A percentile compares a stretch with the other conserved stretches of the same genome.
These are phyloP conservation scores for Aureobasidium sp. DNA, from an alignment of 2,329 filamentous ascomycete species.

Conservation along the genomic window DNA sequence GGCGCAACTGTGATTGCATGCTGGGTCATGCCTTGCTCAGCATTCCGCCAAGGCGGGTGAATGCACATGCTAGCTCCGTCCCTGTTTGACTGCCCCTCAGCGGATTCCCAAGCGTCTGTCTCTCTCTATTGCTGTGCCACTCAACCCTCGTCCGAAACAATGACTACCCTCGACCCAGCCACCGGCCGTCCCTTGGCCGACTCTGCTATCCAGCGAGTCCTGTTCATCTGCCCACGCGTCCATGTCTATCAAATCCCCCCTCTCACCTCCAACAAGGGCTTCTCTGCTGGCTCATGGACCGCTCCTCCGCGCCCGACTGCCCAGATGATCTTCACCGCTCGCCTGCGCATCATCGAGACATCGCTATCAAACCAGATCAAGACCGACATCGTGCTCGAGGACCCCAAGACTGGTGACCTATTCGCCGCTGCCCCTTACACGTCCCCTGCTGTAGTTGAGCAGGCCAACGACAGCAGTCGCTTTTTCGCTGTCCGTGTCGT, in stretches of 20 bases:
- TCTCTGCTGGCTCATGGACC: conserved; percentile 72
- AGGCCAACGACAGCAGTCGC: conserved; percentile 67
- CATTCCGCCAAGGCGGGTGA: background rate
- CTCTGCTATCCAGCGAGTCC: conserved; percentile 75
- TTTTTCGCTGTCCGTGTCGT: conserved; percentile 81
- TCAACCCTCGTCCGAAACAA: conserved; percentile 26
- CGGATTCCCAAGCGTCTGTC: background rate
- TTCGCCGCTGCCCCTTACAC: conserved; percentile 82
- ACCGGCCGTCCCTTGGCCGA: conserved; percentile 60
- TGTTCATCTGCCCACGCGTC: conserved; percentile 65
- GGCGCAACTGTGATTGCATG: background rate
- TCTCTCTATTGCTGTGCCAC: background rate
- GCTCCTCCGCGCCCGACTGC: conserved; percentile 51
- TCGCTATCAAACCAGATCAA: conserved; percentile 40
- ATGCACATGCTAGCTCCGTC: background rate
- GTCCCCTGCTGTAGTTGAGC: conserved; percentile 57
- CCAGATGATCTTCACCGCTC: conserved; percentile 77
- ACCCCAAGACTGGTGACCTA: conserved; percentile 60
- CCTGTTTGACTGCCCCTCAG: background rate
- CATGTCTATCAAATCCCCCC: conserved; percentile 87
- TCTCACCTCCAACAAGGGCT: conserved; percentile 66
- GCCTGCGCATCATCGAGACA: conserved; percentile 49
- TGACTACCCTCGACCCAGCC: conserved; percentile 62
- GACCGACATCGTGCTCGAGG: conserved; percentile 71
- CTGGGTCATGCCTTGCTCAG: background rate